These are phyloP conservation scores for Phialophora macrospora DNA, from an alignment of 2,329 filamentous ascomycete species.

Conservation along the genomic window DNA sequence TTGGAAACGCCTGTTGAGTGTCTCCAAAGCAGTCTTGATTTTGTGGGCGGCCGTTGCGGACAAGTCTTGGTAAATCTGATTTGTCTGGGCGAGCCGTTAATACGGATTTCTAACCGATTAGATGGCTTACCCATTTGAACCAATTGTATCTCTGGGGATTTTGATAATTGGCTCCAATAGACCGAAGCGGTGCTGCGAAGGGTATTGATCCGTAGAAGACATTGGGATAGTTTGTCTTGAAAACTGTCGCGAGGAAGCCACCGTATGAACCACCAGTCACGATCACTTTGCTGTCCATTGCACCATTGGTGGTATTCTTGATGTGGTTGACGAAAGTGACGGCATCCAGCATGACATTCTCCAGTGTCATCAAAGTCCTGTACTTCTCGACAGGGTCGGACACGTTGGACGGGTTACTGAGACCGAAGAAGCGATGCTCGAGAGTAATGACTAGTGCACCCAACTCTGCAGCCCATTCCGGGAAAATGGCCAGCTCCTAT, in stretches of 20 bases:
- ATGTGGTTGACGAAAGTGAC: slow-evolving; percentile 21
- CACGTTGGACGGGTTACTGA: slow-evolving; percentile 23
- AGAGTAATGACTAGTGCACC: slow-evolving; percentile 17
- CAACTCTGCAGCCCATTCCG: slow-evolving; percentile 19
- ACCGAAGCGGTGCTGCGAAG: slow-evolving; percentile 15
- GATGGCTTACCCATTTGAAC: slow-evolving; percentile 13
- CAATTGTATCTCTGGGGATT: slow-evolving; percentile 23
- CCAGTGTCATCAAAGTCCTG: slow-evolving; percentile 22
- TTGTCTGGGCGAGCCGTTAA: slow-evolving; percentile 1
- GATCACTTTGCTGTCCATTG: slow-evolving; percentile 25
- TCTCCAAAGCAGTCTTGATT: slow-evolving; percentile 16
- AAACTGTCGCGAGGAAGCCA: slow-evolving; percentile 20
- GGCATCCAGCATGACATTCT: slow-evolving; percentile 26
- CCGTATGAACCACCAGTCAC: slow-evolving; percentile 17
- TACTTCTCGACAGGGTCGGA: slow-evolving; percentile 6
- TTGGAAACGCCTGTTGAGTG: slow-evolving; percentile 5
- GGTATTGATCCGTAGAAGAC: slow-evolving; percentile 23
- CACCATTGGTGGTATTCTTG: slow-evolving; percentile 13
- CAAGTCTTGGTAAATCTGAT: slow-evolving; percentile 18
- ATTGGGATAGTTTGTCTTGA: slow-evolving; percentile 22
- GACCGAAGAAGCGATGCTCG: slow-evolving; percentile 26
- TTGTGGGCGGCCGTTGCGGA: slow-evolving; percentile 20
- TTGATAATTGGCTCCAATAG: slow-evolving; percentile 16
- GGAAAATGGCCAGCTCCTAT: slow-evolving; percentile 16
- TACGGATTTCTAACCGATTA: background rate